Conservation (phyloP, 495 filamentous ascomycete genomes). For the Emericellopsis terricola region DNA sequence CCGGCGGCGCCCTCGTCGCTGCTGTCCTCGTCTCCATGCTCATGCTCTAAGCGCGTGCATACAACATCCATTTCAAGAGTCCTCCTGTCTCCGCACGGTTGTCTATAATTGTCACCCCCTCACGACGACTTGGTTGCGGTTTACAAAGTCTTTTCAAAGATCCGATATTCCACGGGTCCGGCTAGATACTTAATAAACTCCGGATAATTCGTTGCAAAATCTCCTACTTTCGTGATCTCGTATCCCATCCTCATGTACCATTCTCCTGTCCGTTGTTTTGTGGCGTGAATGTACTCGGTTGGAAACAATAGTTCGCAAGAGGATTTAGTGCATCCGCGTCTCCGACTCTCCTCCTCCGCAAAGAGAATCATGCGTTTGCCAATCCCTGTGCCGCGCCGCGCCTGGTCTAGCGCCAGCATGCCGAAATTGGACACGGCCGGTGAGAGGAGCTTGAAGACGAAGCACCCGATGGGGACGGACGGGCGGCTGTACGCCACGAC, state of each 20-base stretch:
- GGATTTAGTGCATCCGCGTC: conserved; percentile 3
- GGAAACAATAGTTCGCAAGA: conserved; percentile 9
- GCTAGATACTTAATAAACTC: conserved; percentile 8
- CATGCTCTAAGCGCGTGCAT: no score
- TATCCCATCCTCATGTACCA: conserved; percentile 9
- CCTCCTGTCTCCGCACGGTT: no score
- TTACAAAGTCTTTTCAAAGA: conserved; percentile 6
- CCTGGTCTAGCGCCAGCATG: conserved; percentile 6
- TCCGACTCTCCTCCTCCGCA: conserved; percentile 7
- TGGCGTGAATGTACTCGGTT: conserved; percentile 7
- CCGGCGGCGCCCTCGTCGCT: no score
- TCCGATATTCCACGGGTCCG: conserved; percentile 11
- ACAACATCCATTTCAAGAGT: no score
- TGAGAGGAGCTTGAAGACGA: conserved; percentile 4
- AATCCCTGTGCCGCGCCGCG: conserved; percentile 6
- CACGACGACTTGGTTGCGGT: no score
- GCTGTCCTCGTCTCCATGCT: no score
- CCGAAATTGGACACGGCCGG: conserved; percentile 6
- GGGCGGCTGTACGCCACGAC: conserved; percentile 5
- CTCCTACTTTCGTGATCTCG: not conserved
- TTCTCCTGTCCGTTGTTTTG: conserved; percentile 6
- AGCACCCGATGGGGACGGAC: conserved; percentile 5
- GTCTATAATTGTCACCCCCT: no score
- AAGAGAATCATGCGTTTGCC: conserved; percentile 7
- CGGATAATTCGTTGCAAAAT: conserved; percentile 7